Base-by-base conservation (phyloP, 2,329 filamentous ascomycete species). In the Ophiostoma quercus region DNA sequence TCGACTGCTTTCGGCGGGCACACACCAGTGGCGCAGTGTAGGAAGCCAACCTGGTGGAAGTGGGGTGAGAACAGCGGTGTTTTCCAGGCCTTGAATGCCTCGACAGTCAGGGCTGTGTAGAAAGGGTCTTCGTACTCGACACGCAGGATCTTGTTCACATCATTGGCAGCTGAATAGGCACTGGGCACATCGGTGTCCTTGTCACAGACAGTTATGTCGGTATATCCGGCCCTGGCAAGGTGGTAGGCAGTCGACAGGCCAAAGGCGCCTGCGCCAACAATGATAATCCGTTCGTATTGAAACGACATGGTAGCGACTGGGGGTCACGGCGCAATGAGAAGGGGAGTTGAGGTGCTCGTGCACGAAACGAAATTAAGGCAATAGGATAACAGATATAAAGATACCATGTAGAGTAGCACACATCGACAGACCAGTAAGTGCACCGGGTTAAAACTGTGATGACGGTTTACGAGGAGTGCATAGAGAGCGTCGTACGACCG, bases 71-170 rank as follows among this genome's bases (percentile, higher is more conserved):
- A 68, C n/a, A 70, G 57, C 4, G 69, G 69, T 19, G 66, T 70
- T 34, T 70, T 66, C 69, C 69, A 70, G 8, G 67, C 51, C 2
- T 57, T 66, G 19, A 70, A 67, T 2, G 66, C 69, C 19, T 68
- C n/a, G 2, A 86, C 77, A 1, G 85, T 82, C 62, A 87, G 74
- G 1, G 85, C 79, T 0, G 84, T 84, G 71, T 88, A 87, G 69
- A 85, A 86, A 0, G 80, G 78, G 71, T 87, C 84, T 71, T 85
- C 84, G 71, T 88, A 88, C 72, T 88, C 85, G 4, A 82, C 84
- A 1, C 85, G 81, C 47, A 88, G 79, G 69, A 88, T 88, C 76
- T 88, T 88, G 75, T 88, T 88, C 34, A 88, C 75, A 72, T 88
- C 85, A 71, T 86, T 85, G 25, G 82, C 85, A 0, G 85, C 87